Evolutionary conservation across 805 yeast species (phyloP), one percentile per base, ranked within the genome.

Genomic region (Pichia membranifaciens): DNA sequence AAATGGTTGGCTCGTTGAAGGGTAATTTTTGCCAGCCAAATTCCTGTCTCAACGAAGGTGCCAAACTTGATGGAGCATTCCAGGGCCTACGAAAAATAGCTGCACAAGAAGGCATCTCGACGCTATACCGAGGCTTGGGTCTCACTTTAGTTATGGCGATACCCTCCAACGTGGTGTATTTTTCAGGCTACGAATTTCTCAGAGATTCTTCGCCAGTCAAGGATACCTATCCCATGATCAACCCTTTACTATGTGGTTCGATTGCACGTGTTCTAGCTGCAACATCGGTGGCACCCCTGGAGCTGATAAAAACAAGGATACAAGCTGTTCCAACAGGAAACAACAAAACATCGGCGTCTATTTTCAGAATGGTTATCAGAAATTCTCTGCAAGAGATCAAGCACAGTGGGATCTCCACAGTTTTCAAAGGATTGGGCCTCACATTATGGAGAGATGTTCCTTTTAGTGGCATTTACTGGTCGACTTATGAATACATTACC

Each of bases 361-460:
- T 85, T 25, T 56, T 84, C 44, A 66, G 64, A 22, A 89, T 66
- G 64, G 70, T 67, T 37, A 25, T 67, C 17, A 48, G 47, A 8
- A 67, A 64, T 34, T 57, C 68, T 9, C 35, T 44, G 13, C 45
- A 50, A 3, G 81, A 83, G 57, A 67, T 87, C 5, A 62, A 67
- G 34, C 51, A 60, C 1, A 71, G 73, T 13, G 99, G 99, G 0
- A 51, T 76, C 2, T 63, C 67, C 2, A 75, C 88, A 0, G 63
- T 93, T 17, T 93, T 89, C 73, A 82, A 83, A 47, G 99, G 99
- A 0, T 69, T 93, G 20, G 81, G 84, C 36, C 74, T 93, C 35
- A 93, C 99, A 0, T 72, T 93, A 15, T 91, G 96, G 96, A 75
- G 99, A 65, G 99, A 93, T 63, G 98, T 91, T 0, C 99, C 99